Base-by-base conservation (phyloP, 345 rosid species). In the Acer saccharum region DNA sequence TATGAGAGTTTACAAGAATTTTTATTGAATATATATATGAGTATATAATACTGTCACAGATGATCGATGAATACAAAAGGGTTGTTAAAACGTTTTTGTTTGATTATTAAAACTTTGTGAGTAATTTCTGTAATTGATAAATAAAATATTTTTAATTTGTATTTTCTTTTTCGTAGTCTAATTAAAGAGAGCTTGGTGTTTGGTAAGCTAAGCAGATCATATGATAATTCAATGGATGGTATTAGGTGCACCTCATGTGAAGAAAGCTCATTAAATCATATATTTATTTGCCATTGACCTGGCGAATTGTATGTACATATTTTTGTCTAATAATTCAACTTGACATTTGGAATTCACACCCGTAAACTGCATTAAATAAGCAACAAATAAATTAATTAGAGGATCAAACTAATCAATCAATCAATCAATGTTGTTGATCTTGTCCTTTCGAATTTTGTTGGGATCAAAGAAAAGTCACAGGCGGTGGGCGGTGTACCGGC, bases 161-260 rank as follows among this genome's bases (percentile, higher is more conserved):
- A 3, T 48, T 0, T 10, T 0, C 0, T 43, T 43, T 43, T 43
- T 43, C 10, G 4, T 27, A 18, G 77, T 74, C 69, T 46, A 64
- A 46, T 29, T 29, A 29, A 2, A 18, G 61, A 74, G 13, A 23
- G 52, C 57, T 14, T 61, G 20, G 46, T 44, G 68, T 63, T 73
- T 74, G 77, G 77, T 74, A 44, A 74, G 46, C 77, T 46, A 74
- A 46, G 76, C 17, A 14, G 77, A 62, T 62, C 50, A 55, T 10
- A 27, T 16, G 60, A 25, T 35, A 4, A 35, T 46, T 54, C 58
- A 54, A 16, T 17, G 58, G 65, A 10, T n/a, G 21, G 35, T 50
- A 75, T 75, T 75, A 75, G 77, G 77, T 75, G 77, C 46, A 55
- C 10, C 9, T 20, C 71, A 75, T 65, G 78, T 75, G 78, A 66